Evolutionary conservation across 164 flowering plant species (phyloP), one percentile per base, ranked within the genome.

Genomic region (Sedum album): DNA sequence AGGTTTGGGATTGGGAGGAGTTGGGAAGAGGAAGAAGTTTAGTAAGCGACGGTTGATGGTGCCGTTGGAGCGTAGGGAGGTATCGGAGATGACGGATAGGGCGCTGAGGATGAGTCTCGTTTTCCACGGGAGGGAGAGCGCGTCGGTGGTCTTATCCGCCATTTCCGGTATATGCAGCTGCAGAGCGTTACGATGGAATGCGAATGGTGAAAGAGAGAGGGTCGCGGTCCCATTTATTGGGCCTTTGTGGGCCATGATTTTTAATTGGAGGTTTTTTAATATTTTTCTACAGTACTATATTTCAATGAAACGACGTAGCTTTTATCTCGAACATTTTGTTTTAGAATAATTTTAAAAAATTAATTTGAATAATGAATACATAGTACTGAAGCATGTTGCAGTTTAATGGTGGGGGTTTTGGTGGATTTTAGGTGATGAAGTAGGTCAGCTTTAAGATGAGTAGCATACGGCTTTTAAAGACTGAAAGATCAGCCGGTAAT

Each of bases 31-130:
- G n/a, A 81, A 25, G 70, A 80, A 41, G 60, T 26, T 21, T 69
- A 77, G 36, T 46, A 81, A 68, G 20, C 74, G 74, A 68, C 84
- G 83, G 79, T 79, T 76, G 68, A 83, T 7, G 48, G 81, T 72
- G 74, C 76, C 77, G 77, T 81, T 23, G 20, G 66, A 10, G 1
- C 80, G 77, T 33, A 69, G 55, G 9, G 60, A 5, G 41, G 33
- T 5, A 69, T 80, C 76, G 25, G 64, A 69, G 18, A 74, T 6
- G 46, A 66, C 25, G 28, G 82, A 71, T 23, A 66, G 23, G 4
- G 62, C 0, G 14, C 60, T 21, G 49, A 73, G 1, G 17, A 60
- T 9, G 57, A 80, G 14, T 31, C 74, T 69, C 8, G 82, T 77
- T 60, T 42, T 77, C 81, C 78, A 79, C 4, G 84, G 82, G 10